Conservation (phyloP, 306 rosid species). For the Lablab purpureus region DNA sequence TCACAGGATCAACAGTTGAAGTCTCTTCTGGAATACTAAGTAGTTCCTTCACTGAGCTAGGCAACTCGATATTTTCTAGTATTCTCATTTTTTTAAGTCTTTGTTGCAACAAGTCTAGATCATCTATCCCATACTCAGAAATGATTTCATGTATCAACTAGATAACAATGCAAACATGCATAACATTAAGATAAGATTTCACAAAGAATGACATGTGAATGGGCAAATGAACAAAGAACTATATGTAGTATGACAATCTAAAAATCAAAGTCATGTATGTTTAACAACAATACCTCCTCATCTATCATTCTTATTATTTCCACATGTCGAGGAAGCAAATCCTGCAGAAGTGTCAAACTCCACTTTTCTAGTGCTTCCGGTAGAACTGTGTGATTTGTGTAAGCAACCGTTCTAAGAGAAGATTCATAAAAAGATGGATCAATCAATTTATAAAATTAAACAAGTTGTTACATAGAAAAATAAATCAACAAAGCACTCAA, state of each 20-base stretch:
- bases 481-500: background rate
- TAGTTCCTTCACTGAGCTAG: slow-evolving; percentile 61
- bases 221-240: slow-evolving; percentile 30
- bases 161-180: slow-evolving; percentile 39
- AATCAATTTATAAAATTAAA: slow-evolving; percentile 30
- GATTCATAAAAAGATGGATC: slow-evolving; percentile 41
- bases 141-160: slow-evolving; percentile 77
- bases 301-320: slow-evolving; percentile 82
- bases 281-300: slow-evolving; percentile 71
- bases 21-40: slow-evolving; percentile 55
- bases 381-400: slow-evolving; percentile 95
- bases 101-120: slow-evolving; percentile 66
- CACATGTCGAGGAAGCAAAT: slow-evolving; percentile 91
- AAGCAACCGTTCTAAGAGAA: slow-evolving; percentile 79
- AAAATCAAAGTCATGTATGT: slow-evolving; percentile 20
- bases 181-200: slow-evolving; percentile 43
- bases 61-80: slow-evolving; percentile 87
- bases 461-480: background rate
- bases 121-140: slow-evolving; percentile 69
- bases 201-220: slow-evolving; percentile 12
- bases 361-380: slow-evolving; percentile 99
- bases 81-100: slow-evolving; percentile 82
- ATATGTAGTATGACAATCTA: slow-evolving; percentile 12
- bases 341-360: slow-evolving; percentile 82
- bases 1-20: slow-evolving; percentile 39